These are phyloP conservation scores for Daldinia sp. DNA, from an alignment of 2,329 filamentous ascomycete species.

Conservation along the genomic window DNA sequence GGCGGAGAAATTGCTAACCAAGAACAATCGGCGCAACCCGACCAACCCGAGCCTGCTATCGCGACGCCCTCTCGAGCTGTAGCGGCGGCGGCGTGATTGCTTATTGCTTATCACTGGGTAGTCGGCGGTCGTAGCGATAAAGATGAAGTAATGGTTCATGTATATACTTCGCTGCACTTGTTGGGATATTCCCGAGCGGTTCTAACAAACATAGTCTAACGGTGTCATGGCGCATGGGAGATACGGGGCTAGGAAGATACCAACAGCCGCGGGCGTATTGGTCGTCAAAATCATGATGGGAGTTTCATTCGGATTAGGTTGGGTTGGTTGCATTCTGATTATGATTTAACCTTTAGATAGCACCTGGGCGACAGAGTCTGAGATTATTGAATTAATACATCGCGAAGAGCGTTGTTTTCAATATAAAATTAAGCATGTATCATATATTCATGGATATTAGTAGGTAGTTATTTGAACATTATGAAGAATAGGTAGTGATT, in stretches of 20 bases:
- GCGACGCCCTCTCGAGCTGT: constrained; percentile 45
- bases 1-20: constrained; percentile 68
- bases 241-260: constrained; percentile 45
- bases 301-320: constrained; percentile 6
- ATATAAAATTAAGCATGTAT: constrained; percentile 11
- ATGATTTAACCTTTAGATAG: constrained; percentile 21
- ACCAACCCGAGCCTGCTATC: constrained; percentile 48
- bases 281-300: constrained; percentile 44
- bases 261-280: constrained; percentile 45
- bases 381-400: constrained; percentile 23
- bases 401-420: constrained; percentile 2
- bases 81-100: constrained; percentile 44
- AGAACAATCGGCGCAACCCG: constrained; percentile 50
- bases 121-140: constrained; percentile 31
- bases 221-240: constrained; percentile 45
- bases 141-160: constrained; percentile 44
- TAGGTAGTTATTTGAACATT: background rate
- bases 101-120: constrained; percentile 1
- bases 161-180: constrained; percentile 46
- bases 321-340: constrained; percentile 32
- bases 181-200: constrained; percentile 39
- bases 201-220: constrained; percentile 39
- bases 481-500: background rate
- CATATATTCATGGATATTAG: no score
- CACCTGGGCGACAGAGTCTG: constrained; percentile 7